phyloP scores from a whole-genome alignment of 108 stramenopile genomes.

The Cyclostephanos invisitatus region DNA sequence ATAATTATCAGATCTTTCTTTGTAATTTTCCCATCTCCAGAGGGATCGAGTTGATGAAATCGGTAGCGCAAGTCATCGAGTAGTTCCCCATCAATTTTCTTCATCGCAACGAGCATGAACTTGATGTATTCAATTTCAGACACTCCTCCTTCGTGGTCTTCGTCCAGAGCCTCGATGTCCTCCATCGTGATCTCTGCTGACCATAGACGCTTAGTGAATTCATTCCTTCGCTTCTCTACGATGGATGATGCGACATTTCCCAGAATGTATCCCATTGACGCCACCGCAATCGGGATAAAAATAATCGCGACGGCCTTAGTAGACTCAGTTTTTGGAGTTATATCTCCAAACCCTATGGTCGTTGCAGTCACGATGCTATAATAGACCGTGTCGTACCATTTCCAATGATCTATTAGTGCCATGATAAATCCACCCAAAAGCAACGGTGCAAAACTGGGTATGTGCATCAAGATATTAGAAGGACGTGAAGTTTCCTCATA shows the following conservation, averaged over 20 bases:
- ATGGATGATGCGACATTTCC: constrained; percentile 19
- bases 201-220: constrained; percentile 24
- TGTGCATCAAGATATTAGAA: constrained; percentile 7
- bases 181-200: constrained; percentile 51
- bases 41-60: constrained; percentile 58
- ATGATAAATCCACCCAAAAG: constrained; percentile 28
- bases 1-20: constrained; percentile 55
- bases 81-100: constrained; percentile 63
- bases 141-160: constrained; percentile 56
- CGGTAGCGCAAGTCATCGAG: constrained; percentile 65
- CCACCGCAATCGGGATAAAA: constrained; percentile 68
- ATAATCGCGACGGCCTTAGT: constrained; percentile 41
- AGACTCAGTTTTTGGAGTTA: constrained; percentile 29
- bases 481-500: neutral
- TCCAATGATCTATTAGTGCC: constrained; percentile 31
- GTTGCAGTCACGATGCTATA: constrained; percentile 63
- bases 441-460: constrained; percentile 22
- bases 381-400: constrained; percentile 50
- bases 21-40: constrained; percentile 44
- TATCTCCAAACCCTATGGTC: constrained; percentile 66
- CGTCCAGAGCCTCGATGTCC: constrained; percentile 51
- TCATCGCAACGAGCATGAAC: constrained; percentile 81
- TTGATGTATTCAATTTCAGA: constrained; percentile 70
- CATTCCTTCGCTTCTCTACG: constrained; percentile 3
- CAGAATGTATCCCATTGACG: constrained; percentile 57